phyloP scores from a whole-genome alignment of 2,329 filamentous ascomycete species.

The Pseudogymnoascus sp. region DNA sequence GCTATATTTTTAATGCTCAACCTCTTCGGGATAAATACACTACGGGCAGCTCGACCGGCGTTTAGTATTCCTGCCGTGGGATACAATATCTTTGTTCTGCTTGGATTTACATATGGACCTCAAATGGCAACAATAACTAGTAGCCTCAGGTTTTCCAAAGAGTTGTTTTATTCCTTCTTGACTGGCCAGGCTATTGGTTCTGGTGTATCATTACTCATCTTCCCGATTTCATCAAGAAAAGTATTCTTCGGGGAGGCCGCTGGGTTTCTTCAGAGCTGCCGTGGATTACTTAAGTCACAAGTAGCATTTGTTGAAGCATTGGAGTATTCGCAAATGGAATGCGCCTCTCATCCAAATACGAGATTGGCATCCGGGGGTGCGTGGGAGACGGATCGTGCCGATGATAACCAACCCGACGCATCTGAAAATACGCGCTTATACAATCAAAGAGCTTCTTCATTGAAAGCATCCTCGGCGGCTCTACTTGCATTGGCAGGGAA shows the following conservation, averaged over 20 bases:
- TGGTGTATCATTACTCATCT: slow-evolving; percentile 55
- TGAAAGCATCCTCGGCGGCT: slow-evolving; percentile 42
- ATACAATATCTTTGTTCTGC: slow-evolving; percentile 60
- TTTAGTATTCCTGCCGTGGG: slow-evolving; percentile 63
- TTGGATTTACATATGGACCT: slow-evolving; percentile 55
- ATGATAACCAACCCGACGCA: not conserved
- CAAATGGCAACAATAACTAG: slow-evolving; percentile 48
- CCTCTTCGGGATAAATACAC: slow-evolving; percentile 57
- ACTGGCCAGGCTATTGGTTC: slow-evolving; percentile 44
- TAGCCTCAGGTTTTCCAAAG: slow-evolving; percentile 47
- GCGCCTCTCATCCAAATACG: slow-evolving; percentile 30
- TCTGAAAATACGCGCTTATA: not conserved
- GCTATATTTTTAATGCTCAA: slow-evolving; percentile 63
- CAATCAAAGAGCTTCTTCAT: slow-evolving; percentile 10
- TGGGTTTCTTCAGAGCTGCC: slow-evolving; percentile 50
- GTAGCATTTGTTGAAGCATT: slow-evolving; percentile 41
- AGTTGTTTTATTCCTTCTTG: slow-evolving; percentile 53
- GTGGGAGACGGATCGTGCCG: not conserved
- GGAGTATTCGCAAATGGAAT: slow-evolving; percentile 50
- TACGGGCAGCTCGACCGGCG: slow-evolving; percentile 59
- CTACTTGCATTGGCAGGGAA: slow-evolving; percentile 57
- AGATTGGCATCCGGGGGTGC: slow-evolving; percentile 15
- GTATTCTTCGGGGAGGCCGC: slow-evolving; percentile 56
- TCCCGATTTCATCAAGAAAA: slow-evolving; percentile 58
- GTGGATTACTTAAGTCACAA: slow-evolving; percentile 52